Evolutionary conservation across 2,329 filamentous ascomycete species (phyloP), one percentile per base, ranked within the genome.

Genomic region (Akanthomyces dipterigenus): DNA sequence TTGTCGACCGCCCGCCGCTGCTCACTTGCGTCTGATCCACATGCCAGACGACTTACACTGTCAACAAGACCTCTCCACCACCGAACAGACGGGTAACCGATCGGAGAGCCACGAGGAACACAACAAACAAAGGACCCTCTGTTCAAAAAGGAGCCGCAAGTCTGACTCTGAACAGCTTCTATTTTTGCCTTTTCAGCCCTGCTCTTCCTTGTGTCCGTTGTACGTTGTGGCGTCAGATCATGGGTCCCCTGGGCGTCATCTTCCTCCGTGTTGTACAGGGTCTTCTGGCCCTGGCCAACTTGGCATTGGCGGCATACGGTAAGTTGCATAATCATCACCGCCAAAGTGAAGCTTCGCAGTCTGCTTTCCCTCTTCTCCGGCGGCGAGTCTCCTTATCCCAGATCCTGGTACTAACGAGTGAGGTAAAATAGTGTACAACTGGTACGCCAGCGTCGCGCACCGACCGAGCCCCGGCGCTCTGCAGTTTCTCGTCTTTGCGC

Each of bases 401-500:
- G 20, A 14, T 4, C 20, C 8, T 8, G 31, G 43, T 18, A 16
- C 43, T 46, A 26, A 46, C 14, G 22, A 46, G 26, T 9, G 14
- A 16, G 26, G n/a, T 7, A 16, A 16, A 40, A 43, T 42, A 38
- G 62, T 87, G 61, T 76, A 81, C 65, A 77, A 86, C 71, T 87
- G 82, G 81, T 86, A 85, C 70, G 77, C 81, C 69, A 75, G 72
- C 63, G 75, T 83, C 67, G 88, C 82, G 67, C 75, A 79, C 65
- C 78, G 78, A 3, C 66, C 77, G 20, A 78, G 83, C n/a, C 84
- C 85, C 0, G 74, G 77, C 3, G 78, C 84, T 64, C 72, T 87
- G 72, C 82, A 80, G 74, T 86, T 85, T 70, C 72, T 87, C 64
- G 72, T 87, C 67, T 82, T 83, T 67, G 76, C 75, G 28, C 79